Evolutionary conservation across 169 alveolate genomes (phyloP).

Genomic region (Ichthyophthirius multifiliis): DNA sequence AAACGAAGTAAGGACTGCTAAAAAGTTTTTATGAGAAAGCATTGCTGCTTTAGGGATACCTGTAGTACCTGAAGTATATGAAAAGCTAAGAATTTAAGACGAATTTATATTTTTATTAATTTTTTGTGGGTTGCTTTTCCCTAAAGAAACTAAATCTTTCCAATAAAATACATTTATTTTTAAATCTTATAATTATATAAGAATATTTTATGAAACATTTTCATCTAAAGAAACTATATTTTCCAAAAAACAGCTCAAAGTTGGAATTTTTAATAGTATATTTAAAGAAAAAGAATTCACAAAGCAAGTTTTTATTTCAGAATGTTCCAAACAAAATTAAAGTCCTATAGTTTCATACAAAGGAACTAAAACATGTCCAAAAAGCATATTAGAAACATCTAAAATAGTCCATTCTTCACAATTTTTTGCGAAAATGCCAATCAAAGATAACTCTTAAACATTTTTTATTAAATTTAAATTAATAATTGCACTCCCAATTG

Average conservation of each 20-base stretch:
- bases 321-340: slow-evolving; percentile 61
- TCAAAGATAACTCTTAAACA: neutral
- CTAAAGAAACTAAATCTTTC: no score
- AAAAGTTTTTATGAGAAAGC: neutral
- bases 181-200: no score
- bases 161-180: no score
- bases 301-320: slow-evolving; percentile 53
- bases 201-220: slow-evolving; percentile 10
- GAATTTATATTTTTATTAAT: no score
- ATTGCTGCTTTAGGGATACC: slow-evolving; percentile 79
- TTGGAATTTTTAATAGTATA: slow-evolving; percentile 2
- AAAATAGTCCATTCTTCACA: slow-evolving; percentile 37
- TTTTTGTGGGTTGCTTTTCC: no score
- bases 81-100: slow-evolving; percentile 91
- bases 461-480: neutral
- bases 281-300: slow-evolving; percentile 45
- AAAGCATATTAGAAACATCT: slow-evolving; percentile 27
- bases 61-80: slow-evolving; percentile 98
- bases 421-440: slow-evolving; percentile 39
- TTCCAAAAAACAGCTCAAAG: slow-evolving; percentile 26
- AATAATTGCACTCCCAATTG: slow-evolving; percentile 3
- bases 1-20: neutral
- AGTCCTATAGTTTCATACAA: slow-evolving; percentile 53
- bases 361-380: slow-evolving; percentile 23
- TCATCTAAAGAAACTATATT: slow-evolving; percentile 44